Evolutionary conservation across 2,329 filamentous ascomycete species (phyloP).

Genomic region (Fusarium sp.): DNA sequence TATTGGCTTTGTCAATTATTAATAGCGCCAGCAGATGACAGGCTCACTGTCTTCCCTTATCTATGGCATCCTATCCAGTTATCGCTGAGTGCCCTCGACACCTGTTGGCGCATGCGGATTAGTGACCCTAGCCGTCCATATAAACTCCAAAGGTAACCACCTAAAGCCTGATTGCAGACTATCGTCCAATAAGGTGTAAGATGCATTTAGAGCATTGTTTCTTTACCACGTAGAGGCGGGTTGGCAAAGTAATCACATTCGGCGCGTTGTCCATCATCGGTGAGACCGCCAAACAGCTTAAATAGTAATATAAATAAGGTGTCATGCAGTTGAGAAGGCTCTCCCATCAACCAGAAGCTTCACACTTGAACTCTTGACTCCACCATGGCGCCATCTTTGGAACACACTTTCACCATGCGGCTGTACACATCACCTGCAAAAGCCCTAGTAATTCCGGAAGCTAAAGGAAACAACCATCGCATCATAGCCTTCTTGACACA

Average conservation of each 20-base stretch:
- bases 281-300: not conserved
- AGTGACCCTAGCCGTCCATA: not conserved
- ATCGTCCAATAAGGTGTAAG: not conserved
- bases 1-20: not conserved
- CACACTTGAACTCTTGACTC: rapidly evolving
- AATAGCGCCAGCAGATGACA: not conserved
- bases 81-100: rapidly evolving
- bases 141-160: not conserved
- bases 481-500: slow-evolving; percentile 11
- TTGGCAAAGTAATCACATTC: not conserved
- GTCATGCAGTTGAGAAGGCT: rapidly evolving
- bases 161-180: too few relatives aligned
- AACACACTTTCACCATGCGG: slow-evolving; percentile 6
- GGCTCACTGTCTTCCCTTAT: not conserved
- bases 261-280: not conserved
- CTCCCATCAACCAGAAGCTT: not conserved
- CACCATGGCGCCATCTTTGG: not conserved
- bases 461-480: slow-evolving; percentile 2
- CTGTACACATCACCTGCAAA: slow-evolving; percentile 1
- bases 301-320: rapidly evolving
- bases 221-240: not conserved
- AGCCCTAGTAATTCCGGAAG: slow-evolving; percentile 3
- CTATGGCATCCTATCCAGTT: not conserved
- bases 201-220: not conserved
- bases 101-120: not conserved